Percentiles rank a stretch among this genome's conserved stretches.
Evolutionary conservation across 2,329 filamentous ascomycete species (phyloP).

Genomic region (Fusarium longipes): DNA sequence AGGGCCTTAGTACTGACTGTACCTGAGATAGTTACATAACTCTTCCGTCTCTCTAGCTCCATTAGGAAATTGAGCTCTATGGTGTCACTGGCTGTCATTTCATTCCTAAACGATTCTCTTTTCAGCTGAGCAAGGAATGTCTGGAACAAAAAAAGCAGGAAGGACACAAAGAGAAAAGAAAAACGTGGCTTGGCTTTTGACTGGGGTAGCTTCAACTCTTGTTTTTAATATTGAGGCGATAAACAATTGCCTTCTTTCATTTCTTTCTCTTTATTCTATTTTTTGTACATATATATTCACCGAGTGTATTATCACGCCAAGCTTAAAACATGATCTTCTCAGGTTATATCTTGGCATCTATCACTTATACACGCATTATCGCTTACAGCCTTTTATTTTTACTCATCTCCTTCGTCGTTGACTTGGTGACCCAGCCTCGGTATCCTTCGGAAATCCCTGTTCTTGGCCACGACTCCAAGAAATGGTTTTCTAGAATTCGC

Average conservation of each 20-base stretch:
- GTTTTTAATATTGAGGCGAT: background rate
- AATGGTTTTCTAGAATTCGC: constrained; percentile 52
- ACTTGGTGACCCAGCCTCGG: constrained; percentile 53
- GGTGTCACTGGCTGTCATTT: background rate
- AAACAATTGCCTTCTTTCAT: background rate
- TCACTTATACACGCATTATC: constrained; percentile 49
- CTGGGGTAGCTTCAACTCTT: background rate
- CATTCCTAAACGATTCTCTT: background rate
- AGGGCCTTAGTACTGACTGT: too few relatives aligned
- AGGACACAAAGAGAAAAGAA: background rate
- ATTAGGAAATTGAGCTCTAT: background rate
- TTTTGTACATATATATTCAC: background rate
- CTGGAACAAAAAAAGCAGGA: background rate
- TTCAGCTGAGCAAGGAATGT: background rate
- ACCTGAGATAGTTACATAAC: background rate
- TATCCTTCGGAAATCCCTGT: constrained; percentile 56
- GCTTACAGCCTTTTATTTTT: constrained; percentile 49
- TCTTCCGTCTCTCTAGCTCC: background rate
- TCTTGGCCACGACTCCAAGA: constrained; percentile 52
- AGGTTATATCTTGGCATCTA: constrained; percentile 41
- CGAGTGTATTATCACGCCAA: too few relatives aligned
- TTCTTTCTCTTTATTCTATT: background rate
- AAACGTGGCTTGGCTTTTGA: background rate
- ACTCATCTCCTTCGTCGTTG: constrained; percentile 54
- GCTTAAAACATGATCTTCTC: constrained; percentile 21